Base-by-base conservation (phyloP, 495 filamentous ascomycete genomes). In the Saxispiralis lemnorum region DNA sequence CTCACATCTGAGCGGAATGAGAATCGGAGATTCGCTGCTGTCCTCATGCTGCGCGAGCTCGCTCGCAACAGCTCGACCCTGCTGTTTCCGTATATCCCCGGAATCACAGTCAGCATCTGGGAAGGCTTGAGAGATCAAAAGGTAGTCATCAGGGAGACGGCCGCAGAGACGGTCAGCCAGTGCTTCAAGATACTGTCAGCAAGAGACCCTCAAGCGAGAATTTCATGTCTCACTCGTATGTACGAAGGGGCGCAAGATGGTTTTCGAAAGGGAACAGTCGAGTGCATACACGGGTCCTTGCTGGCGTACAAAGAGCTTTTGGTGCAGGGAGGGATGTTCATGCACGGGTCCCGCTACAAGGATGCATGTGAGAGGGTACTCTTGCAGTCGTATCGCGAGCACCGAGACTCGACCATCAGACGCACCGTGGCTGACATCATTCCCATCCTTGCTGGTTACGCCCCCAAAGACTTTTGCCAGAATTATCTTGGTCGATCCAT, bases 311-410 rank as follows among this genome's bases (percentile, higher is more conserved):
- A 84, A 57, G 88, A 95, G 58, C 70, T 99, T 19, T 74, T 96
- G 13, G 68, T 83, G 47, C 84, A 89, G 51, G 88, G 89, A 18
- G 86, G 85, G 46, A 99, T 96, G 89, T 99, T 92, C 63, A 95
- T 99, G 89, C 79, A 89, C 39, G 82, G 81, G 28, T 75, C 82
- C 49, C 66, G 73, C 28, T 65, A 63, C 45, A 56, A 51, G 31
- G 83, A 92, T 36, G 78, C 83, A 12, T 95, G 88, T 60, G 89
- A 99, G 47, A 85, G 85, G 45, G 78, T 93, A 17, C 75, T 85
- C 43, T 12, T 24, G 28, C 50, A 31, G 33, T 77, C 76, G 39
- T 78, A 92, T 56, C 93, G 89, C 54, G 92, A 96, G 49, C 82
- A 94, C 48, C 76, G 83, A 35, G 89, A 99, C 45, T 61, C 73